These are phyloP conservation scores for Panaeolus papilionaceus DNA, from an alignment of 768 basidiomycete species.

Conservation along the genomic window DNA sequence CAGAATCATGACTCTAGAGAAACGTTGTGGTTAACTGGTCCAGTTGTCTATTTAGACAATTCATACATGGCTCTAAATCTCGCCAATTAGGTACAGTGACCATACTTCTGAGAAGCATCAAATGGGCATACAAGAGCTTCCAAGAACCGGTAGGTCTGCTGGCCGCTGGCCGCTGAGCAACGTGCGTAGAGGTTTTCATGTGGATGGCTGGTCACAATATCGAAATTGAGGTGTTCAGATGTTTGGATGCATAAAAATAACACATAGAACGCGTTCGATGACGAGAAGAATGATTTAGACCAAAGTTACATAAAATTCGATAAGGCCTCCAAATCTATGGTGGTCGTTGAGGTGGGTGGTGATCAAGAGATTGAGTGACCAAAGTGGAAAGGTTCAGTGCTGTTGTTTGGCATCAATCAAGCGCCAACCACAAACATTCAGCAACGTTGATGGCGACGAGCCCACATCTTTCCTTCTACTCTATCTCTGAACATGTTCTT, in stretches of 20 bases:
- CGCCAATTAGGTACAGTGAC: background rate
- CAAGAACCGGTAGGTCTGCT: background rate
- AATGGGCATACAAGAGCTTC: slow-evolving; percentile 10
- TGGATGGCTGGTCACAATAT: slow-evolving; percentile 1
- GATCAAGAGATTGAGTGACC: background rate
- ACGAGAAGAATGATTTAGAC: background rate
- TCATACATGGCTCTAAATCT: background rate
- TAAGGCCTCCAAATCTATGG: background rate
- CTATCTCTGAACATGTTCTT: background rate
- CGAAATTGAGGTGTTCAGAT: background rate
- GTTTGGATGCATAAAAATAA: slow-evolving; percentile 3
- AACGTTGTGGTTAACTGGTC: background rate
- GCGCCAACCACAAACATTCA: background rate
- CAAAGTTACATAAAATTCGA: background rate
- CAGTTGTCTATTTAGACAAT: background rate
- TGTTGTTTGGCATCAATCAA: slow-evolving; percentile 3
- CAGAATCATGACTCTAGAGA: slow-evolving; percentile 23
- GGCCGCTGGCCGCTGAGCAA: slow-evolving; percentile 5
- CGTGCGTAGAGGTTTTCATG: slow-evolving; percentile 6
- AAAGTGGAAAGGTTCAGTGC: background rate
- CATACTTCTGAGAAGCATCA: background rate
- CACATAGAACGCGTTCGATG: slow-evolving; percentile 3
- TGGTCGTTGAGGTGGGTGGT: background rate
- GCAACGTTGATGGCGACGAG: background rate
- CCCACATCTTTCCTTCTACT: background rate